Percentiles rank a stretch among this genome's conserved stretches.
Evolutionary conservation across 352 stramenopile species (phyloP).

Genomic region (Phytophthora palmivora): DNA sequence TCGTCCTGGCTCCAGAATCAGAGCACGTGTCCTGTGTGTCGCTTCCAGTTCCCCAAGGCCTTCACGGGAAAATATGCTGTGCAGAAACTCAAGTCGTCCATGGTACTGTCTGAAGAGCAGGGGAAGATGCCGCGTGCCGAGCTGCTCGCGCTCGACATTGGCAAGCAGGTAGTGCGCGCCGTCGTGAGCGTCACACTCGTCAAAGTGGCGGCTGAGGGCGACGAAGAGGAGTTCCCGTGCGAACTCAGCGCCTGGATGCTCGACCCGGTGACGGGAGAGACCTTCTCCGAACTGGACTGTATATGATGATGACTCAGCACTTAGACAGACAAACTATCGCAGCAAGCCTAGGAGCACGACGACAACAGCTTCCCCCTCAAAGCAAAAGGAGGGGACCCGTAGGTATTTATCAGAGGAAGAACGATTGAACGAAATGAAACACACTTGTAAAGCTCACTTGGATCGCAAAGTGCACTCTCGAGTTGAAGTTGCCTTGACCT

Average conservation of each 20-base stretch:
- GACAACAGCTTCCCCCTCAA: conserved; percentile 15
- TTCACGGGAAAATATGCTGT: conserved; percentile 77
- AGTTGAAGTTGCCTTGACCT: conserved; percentile 28
- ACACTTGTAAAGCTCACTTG: conserved; percentile 25
- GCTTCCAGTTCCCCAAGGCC: conserved; percentile 87
- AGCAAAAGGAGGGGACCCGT: conserved; percentile 36
- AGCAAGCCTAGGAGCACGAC: conserved; percentile 31
- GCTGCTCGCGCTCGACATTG: conserved; percentile 51
- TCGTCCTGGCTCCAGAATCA: conserved; percentile 91
- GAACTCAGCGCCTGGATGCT: conserved; percentile 65
- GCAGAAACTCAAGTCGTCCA: conserved; percentile 68
- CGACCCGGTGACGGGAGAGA: conserved; percentile 42
- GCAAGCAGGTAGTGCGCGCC: conserved; percentile 60
- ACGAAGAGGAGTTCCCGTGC: conserved; percentile 65
- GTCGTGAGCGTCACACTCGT: conserved; percentile 73
- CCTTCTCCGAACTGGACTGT: conserved; percentile 54
- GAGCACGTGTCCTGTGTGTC: conserved; percentile 94
- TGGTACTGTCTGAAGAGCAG: conserved; percentile 58
- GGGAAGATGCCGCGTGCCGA: conserved; percentile 48
- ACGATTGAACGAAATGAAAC: conserved; percentile 26
- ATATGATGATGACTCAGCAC: conserved; percentile 29
- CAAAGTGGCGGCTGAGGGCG: conserved; percentile 50
- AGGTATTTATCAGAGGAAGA: conserved; percentile 53
- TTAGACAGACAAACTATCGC: conserved; percentile 31
- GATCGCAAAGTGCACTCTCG: neutral